Conservation (phyloP, 2,329 filamentous ascomycete species). For the Grosmannia clavigera region DNA sequence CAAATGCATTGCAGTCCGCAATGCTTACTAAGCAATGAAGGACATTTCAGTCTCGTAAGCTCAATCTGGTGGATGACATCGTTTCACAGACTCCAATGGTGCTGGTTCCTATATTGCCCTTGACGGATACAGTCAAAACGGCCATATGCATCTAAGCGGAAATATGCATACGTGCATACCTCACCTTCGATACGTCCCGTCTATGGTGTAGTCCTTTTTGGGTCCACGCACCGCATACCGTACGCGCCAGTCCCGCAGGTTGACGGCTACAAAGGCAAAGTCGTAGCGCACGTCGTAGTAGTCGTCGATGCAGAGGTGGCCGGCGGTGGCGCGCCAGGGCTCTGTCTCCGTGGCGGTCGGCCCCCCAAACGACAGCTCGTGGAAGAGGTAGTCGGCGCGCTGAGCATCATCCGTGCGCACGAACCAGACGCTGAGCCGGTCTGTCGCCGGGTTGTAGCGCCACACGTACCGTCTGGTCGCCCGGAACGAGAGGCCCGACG, state of each 20-base stretch:
- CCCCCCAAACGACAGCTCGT: constrained; percentile 53
- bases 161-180: no score
- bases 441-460: constrained; percentile 49
- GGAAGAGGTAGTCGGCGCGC: constrained; percentile 61
- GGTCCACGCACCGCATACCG: constrained; percentile 58
- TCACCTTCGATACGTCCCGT: constrained; percentile 30
- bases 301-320: constrained; percentile 60
- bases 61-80: no score
- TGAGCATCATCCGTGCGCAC: constrained; percentile 48
- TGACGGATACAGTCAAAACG: no score
- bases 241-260: constrained; percentile 44
- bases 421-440: constrained; percentile 62
- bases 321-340: constrained; percentile 49
- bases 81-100: no score
- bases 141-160: no score
- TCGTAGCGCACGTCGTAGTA: constrained; percentile 59
- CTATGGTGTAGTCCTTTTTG: constrained; percentile 59
- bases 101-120: no score
- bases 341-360: background rate
- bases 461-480: constrained; percentile 59
- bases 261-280: constrained; percentile 49
- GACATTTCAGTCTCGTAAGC: no score
- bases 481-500: constrained; percentile 35
- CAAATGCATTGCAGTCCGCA: no score
- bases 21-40: no score